A percentile compares a stretch with the other conserved stretches of the same genome.
Conservation (phyloP, 1,284 basidiomycete species). For the Pisolithus thermaeus region DNA sequence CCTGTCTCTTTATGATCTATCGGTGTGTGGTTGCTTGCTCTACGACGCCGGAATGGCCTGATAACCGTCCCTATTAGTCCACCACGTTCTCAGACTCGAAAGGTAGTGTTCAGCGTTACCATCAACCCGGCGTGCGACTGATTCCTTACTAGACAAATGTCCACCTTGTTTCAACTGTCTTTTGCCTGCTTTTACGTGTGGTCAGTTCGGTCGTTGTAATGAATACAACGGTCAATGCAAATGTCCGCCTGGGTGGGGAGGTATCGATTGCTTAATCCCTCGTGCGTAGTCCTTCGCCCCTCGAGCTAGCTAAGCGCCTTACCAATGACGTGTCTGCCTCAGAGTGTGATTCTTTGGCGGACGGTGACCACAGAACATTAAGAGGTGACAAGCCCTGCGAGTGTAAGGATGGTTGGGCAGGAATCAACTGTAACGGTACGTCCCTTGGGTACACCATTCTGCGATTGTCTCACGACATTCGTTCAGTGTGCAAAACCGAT, state of each 20-base stretch:
- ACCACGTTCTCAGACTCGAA: too few species aligned
- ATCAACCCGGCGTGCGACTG: too few species aligned
- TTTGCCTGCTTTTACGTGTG: conserved; percentile 38
- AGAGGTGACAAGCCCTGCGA: conserved; percentile 77
- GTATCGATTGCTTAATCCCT: conserved; percentile 73
- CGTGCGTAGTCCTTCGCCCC: conserved; percentile 36
- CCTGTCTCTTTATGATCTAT: background rate
- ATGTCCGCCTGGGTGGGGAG: conserved; percentile 79
- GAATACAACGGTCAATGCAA: conserved; percentile 75
- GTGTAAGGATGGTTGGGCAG: conserved; percentile 91
- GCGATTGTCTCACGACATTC: background rate
- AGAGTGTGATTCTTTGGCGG: conserved; percentile 90
- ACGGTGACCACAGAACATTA: conserved; percentile 80
- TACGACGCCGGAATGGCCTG: too few species aligned
- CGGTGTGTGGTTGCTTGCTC: too few species aligned
- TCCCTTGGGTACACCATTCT: conserved; percentile 2
- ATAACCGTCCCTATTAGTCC: too few species aligned
- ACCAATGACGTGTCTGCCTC: background rate
- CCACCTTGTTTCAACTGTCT: conserved; percentile 9
- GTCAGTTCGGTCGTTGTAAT: conserved; percentile 72
- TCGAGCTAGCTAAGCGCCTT: background rate
- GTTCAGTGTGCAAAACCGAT: conserved; percentile 78
- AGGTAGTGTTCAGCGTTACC: too few species aligned
- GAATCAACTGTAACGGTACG: conserved; percentile 94
- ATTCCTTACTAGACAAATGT: conserved; percentile 32